Evolutionary conservation across 78 protist genomes (phyloP).

Genomic region (Salpingoeca rosetta): DNA sequence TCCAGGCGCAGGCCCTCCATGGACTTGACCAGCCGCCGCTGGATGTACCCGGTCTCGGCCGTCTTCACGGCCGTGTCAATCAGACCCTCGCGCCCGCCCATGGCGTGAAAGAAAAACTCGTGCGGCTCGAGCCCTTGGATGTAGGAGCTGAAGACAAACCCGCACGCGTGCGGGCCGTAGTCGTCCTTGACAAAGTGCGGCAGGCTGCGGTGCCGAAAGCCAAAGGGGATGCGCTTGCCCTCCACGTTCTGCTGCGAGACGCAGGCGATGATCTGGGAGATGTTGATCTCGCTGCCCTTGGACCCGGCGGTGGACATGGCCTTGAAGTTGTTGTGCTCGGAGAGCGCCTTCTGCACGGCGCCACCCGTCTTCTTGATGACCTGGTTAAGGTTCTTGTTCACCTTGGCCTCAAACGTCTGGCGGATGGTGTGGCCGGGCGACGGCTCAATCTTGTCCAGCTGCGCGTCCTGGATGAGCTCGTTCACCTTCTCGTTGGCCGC

Average conservation of each 20-base stretch:
- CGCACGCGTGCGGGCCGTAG: constrained; percentile 82
- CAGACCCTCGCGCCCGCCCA: constrained; percentile 98
- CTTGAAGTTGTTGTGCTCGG: constrained; percentile 73
- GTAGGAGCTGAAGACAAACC: constrained; percentile 96
- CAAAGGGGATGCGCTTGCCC: constrained; percentile 96
- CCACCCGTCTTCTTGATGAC: constrained; percentile 83
- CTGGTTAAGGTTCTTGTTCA: constrained; percentile 84
- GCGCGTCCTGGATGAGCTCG: constrained; percentile 48
- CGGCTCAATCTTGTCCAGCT: constrained; percentile 55
- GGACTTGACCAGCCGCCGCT: constrained; percentile 86
- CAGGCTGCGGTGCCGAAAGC: constrained; percentile 89
- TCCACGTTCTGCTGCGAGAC: constrained; percentile 99
- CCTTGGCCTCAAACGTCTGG: constrained; percentile 86
- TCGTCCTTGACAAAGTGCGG: constrained; percentile 98
- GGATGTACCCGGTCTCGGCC: constrained; percentile 97
- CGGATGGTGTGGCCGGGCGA: constrained; percentile 84
- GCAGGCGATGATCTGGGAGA: constrained; percentile 95
- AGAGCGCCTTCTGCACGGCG: neutral
- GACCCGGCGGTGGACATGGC: constrained; percentile 94
- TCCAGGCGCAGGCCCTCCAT: constrained; percentile 84
- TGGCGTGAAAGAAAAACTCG: constrained; percentile 99
- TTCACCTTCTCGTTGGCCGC: constrained; percentile 31
- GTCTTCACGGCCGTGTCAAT: constrained; percentile 99
- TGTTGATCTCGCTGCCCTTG: constrained; percentile 95
- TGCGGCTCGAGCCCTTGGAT: constrained; percentile 87